Evolutionary conservation across 2,329 filamentous ascomycete species (phyloP).

Genomic region (Falciphora oryzae): DNA sequence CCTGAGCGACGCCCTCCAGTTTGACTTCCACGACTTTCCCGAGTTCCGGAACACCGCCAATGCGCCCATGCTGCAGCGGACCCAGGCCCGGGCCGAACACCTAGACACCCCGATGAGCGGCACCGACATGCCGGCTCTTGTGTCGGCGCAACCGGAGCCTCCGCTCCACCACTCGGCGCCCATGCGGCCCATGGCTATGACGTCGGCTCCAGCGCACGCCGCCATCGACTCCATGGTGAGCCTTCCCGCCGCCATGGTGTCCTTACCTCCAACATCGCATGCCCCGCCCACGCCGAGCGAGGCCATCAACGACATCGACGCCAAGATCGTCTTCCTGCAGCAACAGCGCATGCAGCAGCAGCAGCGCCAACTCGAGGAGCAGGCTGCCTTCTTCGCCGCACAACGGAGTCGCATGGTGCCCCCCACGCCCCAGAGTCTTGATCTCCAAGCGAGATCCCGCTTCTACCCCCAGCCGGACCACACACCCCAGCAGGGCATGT

Average conservation of each 20-base stretch:
- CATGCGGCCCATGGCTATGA: conserved; percentile 3
- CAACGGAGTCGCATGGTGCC: conserved; percentile 59
- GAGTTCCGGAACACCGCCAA: conserved; percentile 40
- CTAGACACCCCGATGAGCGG: conserved; percentile 47
- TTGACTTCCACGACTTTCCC: conserved; percentile 54
- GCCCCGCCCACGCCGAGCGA: conserved; percentile 41
- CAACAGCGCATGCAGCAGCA: conserved; percentile 58
- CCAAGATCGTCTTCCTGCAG: conserved; percentile 60
- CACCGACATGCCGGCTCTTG: conserved; percentile 32
- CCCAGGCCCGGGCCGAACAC: conserved; percentile 12
- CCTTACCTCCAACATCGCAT: conserved; percentile 34
- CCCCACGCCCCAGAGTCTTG: conserved; percentile 74
- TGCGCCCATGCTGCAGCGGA: conserved; percentile 15
- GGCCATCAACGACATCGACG: conserved; percentile 54
- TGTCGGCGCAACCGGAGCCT: conserved; percentile 18
- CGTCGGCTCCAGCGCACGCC: background rate
- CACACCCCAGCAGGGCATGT: conserved; percentile 47
- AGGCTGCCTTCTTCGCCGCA: conserved; percentile 48
- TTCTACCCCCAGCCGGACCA: conserved; percentile 56
- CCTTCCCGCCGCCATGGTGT: conserved; percentile 32
- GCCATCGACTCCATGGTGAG: conserved; percentile 17
- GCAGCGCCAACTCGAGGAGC: conserved; percentile 52
- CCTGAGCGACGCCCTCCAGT: conserved; percentile 48
- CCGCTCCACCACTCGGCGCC: conserved; percentile 3
- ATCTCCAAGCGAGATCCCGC: conserved; percentile 59